A percentile compares a stretch with the other conserved stretches of the same genome.
Conservation (phyloP, 495 filamentous ascomycete genomes). For the Sporormia fimetaria region DNA sequence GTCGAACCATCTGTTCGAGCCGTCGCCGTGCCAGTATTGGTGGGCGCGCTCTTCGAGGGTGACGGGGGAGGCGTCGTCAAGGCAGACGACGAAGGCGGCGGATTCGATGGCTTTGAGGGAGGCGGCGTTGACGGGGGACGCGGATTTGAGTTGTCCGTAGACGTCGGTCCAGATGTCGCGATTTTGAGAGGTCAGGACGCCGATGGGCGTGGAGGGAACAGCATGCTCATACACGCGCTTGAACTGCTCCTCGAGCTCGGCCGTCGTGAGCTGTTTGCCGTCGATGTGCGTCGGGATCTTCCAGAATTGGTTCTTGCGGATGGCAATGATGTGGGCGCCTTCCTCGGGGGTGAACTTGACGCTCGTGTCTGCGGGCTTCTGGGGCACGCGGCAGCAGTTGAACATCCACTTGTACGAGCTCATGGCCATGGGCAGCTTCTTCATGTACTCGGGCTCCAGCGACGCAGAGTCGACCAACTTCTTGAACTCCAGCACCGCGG, state of each 20-base stretch:
- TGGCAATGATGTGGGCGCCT: conserved; percentile 74
- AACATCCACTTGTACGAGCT: conserved; percentile 99
- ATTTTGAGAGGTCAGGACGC: conserved; percentile 80
- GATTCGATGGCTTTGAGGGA: conserved; percentile 77
- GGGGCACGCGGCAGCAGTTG: conserved; percentile 82
- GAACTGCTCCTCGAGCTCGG: conserved; percentile 84
- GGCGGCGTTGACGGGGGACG: conserved; percentile 62
- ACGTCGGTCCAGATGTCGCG: conserved; percentile 84
- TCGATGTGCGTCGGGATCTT: conserved; percentile 66
- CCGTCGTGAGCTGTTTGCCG: conserved; percentile 71
- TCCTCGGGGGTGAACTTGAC: conserved; percentile 64
- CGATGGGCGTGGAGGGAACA: conserved; percentile 59
- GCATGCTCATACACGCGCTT: conserved; percentile 69
- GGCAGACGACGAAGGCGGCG: conserved; percentile 80
- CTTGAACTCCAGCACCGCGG: conserved; percentile 84
- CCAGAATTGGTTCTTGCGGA: conserved; percentile 95
- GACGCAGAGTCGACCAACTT: conserved; percentile 70
- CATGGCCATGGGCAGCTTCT: conserved; percentile 90
- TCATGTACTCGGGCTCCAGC: conserved; percentile 97
- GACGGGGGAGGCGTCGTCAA: conserved; percentile 85
- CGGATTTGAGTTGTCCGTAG: conserved; percentile 61
- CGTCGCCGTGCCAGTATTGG: conserved; percentile 98
- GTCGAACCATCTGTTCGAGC: conserved; percentile 93
- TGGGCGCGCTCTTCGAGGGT: conserved; percentile 92
- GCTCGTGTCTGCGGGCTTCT: conserved; percentile 67